A percentile compares a stretch with the other conserved stretches of the same genome.
Evolutionary conservation across 352 stramenopile species (phyloP).

Genomic region (Thalassiosira sp.): DNA sequence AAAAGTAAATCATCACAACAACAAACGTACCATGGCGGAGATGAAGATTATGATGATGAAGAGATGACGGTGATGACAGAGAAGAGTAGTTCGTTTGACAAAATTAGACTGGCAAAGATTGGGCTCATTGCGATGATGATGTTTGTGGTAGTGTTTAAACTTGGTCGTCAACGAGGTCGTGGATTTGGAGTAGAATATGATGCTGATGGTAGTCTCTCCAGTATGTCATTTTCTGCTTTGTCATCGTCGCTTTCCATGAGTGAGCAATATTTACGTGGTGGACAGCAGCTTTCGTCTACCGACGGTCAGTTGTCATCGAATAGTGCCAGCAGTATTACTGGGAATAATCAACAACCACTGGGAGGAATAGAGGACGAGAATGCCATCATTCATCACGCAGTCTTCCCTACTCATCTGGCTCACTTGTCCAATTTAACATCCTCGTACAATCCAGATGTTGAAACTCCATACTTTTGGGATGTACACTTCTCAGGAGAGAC

Average conservation of each 20-base stretch:
- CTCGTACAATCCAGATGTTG: conserved; percentile 31
- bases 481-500: conserved; percentile 59
- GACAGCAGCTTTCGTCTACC: neutral
- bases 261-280: conserved; percentile 1
- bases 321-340: neutral
- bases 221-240: neutral
- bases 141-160: neutral
- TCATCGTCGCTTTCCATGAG: conserved; percentile 10
- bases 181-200: neutral
- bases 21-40: neutral
- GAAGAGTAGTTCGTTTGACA: neutral
- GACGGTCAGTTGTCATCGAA: neutral
- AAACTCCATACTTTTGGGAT: conserved; percentile 65
- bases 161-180: neutral
- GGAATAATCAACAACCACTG: neutral
- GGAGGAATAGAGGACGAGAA: neutral
- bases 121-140: neutral
- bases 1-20: conserved; percentile 1
- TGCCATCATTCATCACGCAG: neutral
- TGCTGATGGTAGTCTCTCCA: neutral
- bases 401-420: conserved; percentile 19
- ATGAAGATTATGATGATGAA: neutral
- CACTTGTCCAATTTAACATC: conserved; percentile 41
- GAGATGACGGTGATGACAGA: conserved; percentile 1
- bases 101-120: conserved; percentile 2